Evolutionary conservation across 148 eudicot genomes (phyloP), one percentile per base, ranked within the genome.

Genomic region (Silene conica): DNA sequence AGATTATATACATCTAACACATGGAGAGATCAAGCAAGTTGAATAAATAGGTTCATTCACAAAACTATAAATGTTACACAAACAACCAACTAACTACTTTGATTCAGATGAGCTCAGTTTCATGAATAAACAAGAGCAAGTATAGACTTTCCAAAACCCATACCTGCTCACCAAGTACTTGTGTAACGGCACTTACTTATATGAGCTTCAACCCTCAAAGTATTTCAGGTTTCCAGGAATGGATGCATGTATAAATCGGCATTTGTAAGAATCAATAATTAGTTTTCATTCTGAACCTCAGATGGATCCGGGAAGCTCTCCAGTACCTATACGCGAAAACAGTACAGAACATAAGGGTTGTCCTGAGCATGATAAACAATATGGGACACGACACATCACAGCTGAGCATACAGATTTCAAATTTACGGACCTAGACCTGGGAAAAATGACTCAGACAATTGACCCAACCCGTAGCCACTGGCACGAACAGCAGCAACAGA

Each of bases 291-390:
- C 25, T 46, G 67, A 31, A 43, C 25, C 28, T 67, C 77, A 25
- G 65, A 31, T 50, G 69, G n/a, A 72, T 83, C 85, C n/a, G 88
- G 83, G 21, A 83, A 80, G 62, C 82, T 87, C 45, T 75, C 55
- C 78, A 87, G 81, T 55, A 77, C 86, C 90, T 26, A 31, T 18
- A 64, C 5, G 48, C n/a, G 26, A 31, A 26, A 26, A 45, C 19
- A 73, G 34, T 16, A 28, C 43, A 34, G 41, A 54, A 38, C 22
- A 70, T 71, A 64, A 23, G 58, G 43, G 55, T 11, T 50, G 55
- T 50, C 55, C 55, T 12, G 55, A 50, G 55, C 55, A 50, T 50
- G 55, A 50, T 50, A 50, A 15, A 1, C 1, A 50, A 50, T 50
- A 48, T 50, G 55, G 18, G 55, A 50, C 18, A 50, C 1, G 55